Percentiles rank a stretch among this genome's conserved stretches.
Conservation (phyloP, 441 rosid genomes). For the Croton setiger region DNA sequence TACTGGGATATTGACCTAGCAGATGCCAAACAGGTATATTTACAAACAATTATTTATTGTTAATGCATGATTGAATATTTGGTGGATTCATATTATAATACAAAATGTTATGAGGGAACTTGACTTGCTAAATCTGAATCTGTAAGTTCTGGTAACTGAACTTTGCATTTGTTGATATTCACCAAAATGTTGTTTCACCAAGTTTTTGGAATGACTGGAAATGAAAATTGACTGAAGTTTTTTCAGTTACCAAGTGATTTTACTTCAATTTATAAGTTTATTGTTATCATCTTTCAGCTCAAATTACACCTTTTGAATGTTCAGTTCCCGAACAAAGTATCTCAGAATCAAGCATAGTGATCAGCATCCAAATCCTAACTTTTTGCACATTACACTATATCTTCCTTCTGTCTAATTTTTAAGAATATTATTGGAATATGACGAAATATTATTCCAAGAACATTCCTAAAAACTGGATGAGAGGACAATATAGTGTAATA, state of each 20-base stretch:
- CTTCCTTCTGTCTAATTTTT: too few species aligned
- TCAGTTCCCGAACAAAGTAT: background rate
- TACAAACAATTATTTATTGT: background rate
- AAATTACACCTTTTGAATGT: background rate
- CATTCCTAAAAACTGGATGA: too few species aligned
- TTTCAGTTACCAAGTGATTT: background rate
- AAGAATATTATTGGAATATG: too few species aligned
- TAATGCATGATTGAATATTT: background rate
- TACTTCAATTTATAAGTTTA: background rate
- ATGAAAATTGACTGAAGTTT: too few species aligned
- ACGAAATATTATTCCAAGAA: too few species aligned
- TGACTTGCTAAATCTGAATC: background rate
- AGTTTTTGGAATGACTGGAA: background rate
- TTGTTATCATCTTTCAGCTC: background rate
- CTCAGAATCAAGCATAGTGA: background rate
- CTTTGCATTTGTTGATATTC: background rate
- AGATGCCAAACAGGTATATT: constrained; percentile 74
- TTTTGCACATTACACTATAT: too few species aligned
- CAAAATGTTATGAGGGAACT: background rate
- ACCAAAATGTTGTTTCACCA: background rate
- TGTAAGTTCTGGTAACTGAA: background rate
- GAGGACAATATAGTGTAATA: too few species aligned
- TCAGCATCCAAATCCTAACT: background rate
- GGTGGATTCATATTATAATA: background rate
- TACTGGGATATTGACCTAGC: constrained; percentile 75